Percentiles rank a stretch among this genome's conserved stretches.
Evolutionary conservation across 331 rosid genomes (phyloP).

Genomic region (Prunus yedoensis): DNA sequence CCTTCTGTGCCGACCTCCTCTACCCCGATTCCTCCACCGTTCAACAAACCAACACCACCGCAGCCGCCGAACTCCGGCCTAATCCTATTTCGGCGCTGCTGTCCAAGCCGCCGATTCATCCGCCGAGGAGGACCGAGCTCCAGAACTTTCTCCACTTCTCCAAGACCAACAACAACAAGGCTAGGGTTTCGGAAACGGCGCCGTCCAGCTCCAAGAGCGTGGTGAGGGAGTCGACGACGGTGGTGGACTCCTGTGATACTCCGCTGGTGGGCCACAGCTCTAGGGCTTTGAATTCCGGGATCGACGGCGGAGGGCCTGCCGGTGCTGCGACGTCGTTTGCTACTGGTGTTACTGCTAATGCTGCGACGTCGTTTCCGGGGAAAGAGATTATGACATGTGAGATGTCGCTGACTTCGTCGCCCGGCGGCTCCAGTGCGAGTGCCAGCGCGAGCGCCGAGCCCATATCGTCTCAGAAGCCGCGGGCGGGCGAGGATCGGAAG

Average conservation of each 20-base stretch:
- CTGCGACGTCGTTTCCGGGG: not conserved
- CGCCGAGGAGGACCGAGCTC: conserved; percentile 21
- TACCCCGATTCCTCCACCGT: conserved; percentile 23
- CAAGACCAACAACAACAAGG: conserved; percentile 38
- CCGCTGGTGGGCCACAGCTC: conserved; percentile 41
- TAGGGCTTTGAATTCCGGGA: conserved; percentile 31
- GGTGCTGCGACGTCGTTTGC: not conserved
- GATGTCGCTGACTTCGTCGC: conserved; percentile 50
- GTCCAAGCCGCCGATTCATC: conserved; percentile 55
- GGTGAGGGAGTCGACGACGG: conserved; percentile 49
- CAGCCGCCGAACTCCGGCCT: conserved; percentile 37
- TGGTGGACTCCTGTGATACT: conserved; percentile 72
- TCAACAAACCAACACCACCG: not conserved
- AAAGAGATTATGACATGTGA: conserved; percentile 48
- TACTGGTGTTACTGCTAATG: not conserved
- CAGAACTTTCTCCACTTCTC: conserved; percentile 49
- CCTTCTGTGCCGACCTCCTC: conserved; percentile 59
- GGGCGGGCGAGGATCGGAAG: conserved; percentile 53
- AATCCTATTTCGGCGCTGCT: conserved; percentile 1
- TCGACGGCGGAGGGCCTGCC: conserved; percentile 10
- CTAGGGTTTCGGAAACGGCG: not conserved
- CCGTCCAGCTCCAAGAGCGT: conserved; percentile 39
- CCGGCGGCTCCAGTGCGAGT: conserved; percentile 55
- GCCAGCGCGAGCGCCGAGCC: conserved; percentile 59
- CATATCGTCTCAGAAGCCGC: conserved; percentile 16